A percentile compares a stretch with the other conserved stretches of the same genome.
These are phyloP conservation scores for Globisporangium mamillatum DNA, from an alignment of 352 stramenopile species.

Conservation along the genomic window DNA sequence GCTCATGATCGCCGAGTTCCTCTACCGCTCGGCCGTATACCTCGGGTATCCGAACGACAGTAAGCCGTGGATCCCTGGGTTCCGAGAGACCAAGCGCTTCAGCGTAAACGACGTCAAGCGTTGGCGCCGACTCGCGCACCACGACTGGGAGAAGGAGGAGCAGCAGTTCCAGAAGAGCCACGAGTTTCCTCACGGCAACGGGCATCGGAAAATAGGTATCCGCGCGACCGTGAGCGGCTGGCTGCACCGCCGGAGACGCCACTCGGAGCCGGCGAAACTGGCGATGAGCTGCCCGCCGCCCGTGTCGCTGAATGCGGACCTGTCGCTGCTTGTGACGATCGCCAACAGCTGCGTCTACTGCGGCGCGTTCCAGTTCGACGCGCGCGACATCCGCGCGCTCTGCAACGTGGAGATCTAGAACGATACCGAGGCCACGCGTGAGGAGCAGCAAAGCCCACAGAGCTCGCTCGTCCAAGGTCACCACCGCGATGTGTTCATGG, in stretches of 20 bases:
- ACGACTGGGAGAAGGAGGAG: conserved; percentile 63
- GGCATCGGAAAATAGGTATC: conserved; percentile 9
- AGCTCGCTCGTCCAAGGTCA: background rate
- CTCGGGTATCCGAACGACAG: conserved; percentile 49
- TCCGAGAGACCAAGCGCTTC: conserved; percentile 66
- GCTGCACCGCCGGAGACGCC: conserved; percentile 17
- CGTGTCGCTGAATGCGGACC: conserved; percentile 27
- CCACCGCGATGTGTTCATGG: too few species aligned
- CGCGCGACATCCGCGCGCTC: conserved; percentile 48
- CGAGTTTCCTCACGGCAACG: background rate
- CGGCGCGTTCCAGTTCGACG: conserved; percentile 49
- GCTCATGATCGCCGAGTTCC: conserved; percentile 80
- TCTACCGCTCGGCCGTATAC: conserved; percentile 69
- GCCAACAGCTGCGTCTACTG: conserved; percentile 68
- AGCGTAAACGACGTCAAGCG: conserved; percentile 74
- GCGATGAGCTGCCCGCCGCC: conserved; percentile 43
- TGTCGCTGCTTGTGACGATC: conserved; percentile 58
- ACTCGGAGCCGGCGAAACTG: conserved; percentile 23
- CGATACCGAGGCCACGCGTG: background rate
- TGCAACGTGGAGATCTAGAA: conserved; percentile 52
- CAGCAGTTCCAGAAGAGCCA: conserved; percentile 23
- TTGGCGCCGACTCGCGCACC: conserved; percentile 68
- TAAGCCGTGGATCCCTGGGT: conserved; percentile 59
- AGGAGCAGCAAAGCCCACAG: background rate
- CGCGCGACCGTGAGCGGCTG: conserved; percentile 25